Conservation (phyloP, 441 rosid species). For the Mallotus japonicus region DNA sequence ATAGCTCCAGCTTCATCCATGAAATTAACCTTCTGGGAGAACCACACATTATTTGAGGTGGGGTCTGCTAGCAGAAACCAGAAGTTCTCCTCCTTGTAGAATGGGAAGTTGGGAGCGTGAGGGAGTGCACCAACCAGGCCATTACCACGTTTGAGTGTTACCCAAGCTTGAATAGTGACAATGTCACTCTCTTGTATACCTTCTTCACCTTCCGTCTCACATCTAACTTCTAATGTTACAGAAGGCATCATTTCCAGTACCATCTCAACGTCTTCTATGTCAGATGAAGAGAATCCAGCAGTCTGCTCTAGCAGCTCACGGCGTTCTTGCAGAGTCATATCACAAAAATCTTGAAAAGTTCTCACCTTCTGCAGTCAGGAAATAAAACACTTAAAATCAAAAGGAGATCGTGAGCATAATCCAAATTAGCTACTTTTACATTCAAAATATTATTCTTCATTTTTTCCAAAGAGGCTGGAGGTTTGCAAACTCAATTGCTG, state of each 20-base stretch:
- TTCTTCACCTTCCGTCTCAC: constrained; percentile 97
- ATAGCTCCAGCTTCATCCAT: constrained; percentile 87
- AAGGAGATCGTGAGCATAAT: background rate
- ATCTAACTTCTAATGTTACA: constrained; percentile 68
- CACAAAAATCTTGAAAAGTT: constrained; percentile 75
- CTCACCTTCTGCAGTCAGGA: constrained; percentile 76
- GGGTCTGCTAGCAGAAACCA: constrained; percentile 90
- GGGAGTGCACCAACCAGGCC: constrained; percentile 87
- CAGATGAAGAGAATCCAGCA: constrained; percentile 70
- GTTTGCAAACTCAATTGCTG: background rate
- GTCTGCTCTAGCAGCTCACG: constrained; percentile 68
- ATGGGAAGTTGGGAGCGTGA: constrained; percentile 86
- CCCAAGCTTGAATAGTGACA: constrained; percentile 89
- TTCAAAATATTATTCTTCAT: background rate
- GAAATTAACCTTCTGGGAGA: constrained; percentile 93
- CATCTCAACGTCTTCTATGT: constrained; percentile 70
- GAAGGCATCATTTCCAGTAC: constrained; percentile 97
- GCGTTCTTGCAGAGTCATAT: constrained; percentile 67
- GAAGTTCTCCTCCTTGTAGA: constrained; percentile 92
- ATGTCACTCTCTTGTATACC: constrained; percentile 92
- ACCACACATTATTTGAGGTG: constrained; percentile 80
- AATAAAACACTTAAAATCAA: constrained; percentile 14
- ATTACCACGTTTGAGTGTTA: constrained; percentile 69
- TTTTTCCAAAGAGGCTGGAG: background rate
- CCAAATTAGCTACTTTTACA: background rate